Evolutionary conservation across 1,284 basidiomycete species (phyloP).

Genomic region (Ustilago hordei): DNA sequence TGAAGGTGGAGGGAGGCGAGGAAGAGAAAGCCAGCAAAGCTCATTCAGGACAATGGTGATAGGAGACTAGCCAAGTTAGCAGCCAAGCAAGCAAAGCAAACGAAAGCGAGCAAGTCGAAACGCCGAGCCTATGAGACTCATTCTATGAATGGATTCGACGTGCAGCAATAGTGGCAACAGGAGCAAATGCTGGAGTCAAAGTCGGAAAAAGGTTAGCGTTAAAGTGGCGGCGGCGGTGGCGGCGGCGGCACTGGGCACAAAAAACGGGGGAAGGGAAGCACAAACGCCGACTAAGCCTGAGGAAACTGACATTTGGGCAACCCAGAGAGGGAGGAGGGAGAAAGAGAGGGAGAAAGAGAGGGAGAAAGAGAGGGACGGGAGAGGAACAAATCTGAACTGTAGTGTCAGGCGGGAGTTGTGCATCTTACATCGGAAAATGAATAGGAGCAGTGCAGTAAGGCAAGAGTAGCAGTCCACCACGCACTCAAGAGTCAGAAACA

Average conservation of each 20-base stretch:
- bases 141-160: slow-evolving; percentile 11
- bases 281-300: not conserved
- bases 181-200: not conserved
- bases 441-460: not conserved
- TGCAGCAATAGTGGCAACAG: not conserved
- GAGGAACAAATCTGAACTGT: not conserved
- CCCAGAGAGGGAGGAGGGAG: not conserved
- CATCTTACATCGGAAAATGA: not conserved
- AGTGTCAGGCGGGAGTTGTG: not conserved
- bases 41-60: not conserved
- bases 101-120: slow-evolving; percentile 13
- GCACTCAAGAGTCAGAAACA: not conserved
- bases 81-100: slow-evolving; percentile 1
- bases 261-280: not conserved
- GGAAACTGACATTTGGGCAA: not conserved
- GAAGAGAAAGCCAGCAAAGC: not conserved
- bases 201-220: slow-evolving; percentile 2
- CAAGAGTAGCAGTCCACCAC: not conserved
- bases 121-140: slow-evolving; percentile 9
- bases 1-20: not conserved
- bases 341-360: not conserved
- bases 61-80: not conserved
- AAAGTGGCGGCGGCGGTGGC: not conserved
- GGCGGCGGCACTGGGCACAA: slow-evolving; percentile 3
- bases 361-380: not conserved